Conservation (phyloP, 2,329 filamentous ascomycete species). For the Bimuria novae-zelandiae region DNA sequence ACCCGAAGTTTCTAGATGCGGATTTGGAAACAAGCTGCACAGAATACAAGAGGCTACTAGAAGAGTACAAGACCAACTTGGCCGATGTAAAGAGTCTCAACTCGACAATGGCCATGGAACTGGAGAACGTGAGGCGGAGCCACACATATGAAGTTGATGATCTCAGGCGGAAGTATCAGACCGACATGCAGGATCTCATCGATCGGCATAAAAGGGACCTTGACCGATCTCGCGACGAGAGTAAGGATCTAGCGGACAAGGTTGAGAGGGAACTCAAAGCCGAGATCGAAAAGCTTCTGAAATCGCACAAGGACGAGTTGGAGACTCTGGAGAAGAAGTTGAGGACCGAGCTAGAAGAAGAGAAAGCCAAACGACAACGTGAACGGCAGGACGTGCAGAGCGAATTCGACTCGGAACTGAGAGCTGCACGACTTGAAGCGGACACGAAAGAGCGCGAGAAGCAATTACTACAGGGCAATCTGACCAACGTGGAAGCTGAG, state of each 20-base stretch:
- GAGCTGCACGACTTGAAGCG: constrained; percentile 55
- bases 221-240: constrained; percentile 59
- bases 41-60: constrained; percentile 58
- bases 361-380: constrained; percentile 60
- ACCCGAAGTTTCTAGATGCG: constrained; percentile 48
- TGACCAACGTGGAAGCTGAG: constrained; percentile 53
- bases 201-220: constrained; percentile 61
- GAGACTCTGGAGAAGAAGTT: constrained; percentile 66
- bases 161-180: constrained; percentile 58
- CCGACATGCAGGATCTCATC: constrained; percentile 60
- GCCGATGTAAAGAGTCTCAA: constrained; percentile 63
- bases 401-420: constrained; percentile 52
- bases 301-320: constrained; percentile 70
- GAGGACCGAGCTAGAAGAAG: constrained; percentile 68
- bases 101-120: constrained; percentile 52
- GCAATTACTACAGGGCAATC: constrained; percentile 53
- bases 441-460: constrained; percentile 61
- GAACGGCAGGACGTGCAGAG: constrained; percentile 67
- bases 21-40: constrained; percentile 60
- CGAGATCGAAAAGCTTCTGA: constrained; percentile 63
- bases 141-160: constrained; percentile 59
- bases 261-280: constrained; percentile 51
- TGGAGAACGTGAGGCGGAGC: constrained; percentile 58
- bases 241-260: constrained; percentile 51
- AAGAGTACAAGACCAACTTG: constrained; percentile 68